Evolutionary conservation across 495 filamentous ascomycete species (phyloP).

Genomic region (Amorphotheca resinae): DNA sequence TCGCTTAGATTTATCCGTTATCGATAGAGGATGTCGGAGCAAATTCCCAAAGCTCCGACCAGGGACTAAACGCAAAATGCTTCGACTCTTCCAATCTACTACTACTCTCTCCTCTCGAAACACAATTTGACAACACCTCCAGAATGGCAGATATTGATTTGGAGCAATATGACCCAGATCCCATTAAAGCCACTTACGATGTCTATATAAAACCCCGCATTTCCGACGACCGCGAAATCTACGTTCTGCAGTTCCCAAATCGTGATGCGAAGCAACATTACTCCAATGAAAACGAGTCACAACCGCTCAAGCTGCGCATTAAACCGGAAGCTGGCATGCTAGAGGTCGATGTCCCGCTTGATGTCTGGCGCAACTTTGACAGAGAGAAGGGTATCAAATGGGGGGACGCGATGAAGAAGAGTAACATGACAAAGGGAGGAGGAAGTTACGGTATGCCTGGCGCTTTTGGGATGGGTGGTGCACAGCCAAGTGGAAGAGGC

Average conservation of each 20-base stretch:
- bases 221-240: conserved; percentile 27
- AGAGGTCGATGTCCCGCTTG: conserved; percentile 63
- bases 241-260: conserved; percentile 63
- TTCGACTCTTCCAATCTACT: no score
- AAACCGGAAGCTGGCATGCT: conserved; percentile 57
- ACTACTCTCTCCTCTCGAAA: no score
- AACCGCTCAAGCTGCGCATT: conserved; percentile 48
- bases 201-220: conserved; percentile 41
- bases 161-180: conserved; percentile 33
- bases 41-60: not conserved
- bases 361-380: conserved; percentile 50
- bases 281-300: conserved; percentile 35
- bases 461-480: conserved; percentile 41
- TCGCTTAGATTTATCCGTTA: conserved; percentile 4
- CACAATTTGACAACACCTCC: no score
- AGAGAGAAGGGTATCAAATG: conserved; percentile 49
- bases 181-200: conserved; percentile 47
- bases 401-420: conserved; percentile 52
- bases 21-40: conserved; percentile 1
- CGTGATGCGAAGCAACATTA: conserved; percentile 40
- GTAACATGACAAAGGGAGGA: conserved; percentile 37
- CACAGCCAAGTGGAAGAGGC: conserved; percentile 24
- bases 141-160: conserved; percentile 11
- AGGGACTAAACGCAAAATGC: no score
- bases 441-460: conserved; percentile 47